A percentile compares a stretch with the other conserved stretches of the same genome.
Conservation (phyloP, 371 early-diverging fungal genomes). For the Mucor saturninus region DNA sequence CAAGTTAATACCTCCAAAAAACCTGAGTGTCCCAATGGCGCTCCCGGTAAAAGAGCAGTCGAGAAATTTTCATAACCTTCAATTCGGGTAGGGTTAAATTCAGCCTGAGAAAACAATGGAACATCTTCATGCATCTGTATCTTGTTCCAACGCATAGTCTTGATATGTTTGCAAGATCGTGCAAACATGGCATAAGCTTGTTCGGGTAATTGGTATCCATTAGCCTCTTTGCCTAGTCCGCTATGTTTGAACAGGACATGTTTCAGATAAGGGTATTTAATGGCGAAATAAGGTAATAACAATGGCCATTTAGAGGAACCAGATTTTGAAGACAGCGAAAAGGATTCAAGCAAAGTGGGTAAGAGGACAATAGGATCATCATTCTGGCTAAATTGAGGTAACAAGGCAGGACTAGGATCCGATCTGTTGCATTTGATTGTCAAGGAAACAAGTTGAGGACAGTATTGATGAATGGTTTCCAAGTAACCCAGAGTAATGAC, state of each 20-base stretch:
- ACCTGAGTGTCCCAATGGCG: conserved; percentile 12
- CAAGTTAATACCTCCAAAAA: conserved; percentile 15
- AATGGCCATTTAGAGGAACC: conserved; percentile 26
- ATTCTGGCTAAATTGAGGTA: conserved; percentile 12
- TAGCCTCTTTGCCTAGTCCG: conserved; percentile 23
- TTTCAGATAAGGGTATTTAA: conserved; percentile 25
- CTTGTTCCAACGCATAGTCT: conserved; percentile 21
- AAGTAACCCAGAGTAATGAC: conserved; percentile 22
- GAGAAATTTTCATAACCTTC: conserved; percentile 23
- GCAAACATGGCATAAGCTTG: conserved; percentile 7
- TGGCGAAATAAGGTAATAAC: conserved; percentile 26
- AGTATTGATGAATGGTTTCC: conserved; percentile 21
- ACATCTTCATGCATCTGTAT: conserved; percentile 15
- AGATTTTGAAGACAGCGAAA: conserved; percentile 23
- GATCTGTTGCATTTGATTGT: conserved; percentile 15
- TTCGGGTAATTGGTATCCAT: background rate
- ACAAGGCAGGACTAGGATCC: conserved; percentile 19
- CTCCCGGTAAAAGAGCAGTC: background rate
- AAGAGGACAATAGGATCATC: conserved; percentile 3
- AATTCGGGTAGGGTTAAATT: background rate
- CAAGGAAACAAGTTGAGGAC: conserved; percentile 13
- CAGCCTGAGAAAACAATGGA: no score
- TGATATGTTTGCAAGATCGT: conserved; percentile 8
- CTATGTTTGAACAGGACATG: conserved; percentile 23
- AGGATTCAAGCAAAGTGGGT: conserved; percentile 1